phyloP scores from a whole-genome alignment of 2,329 filamentous ascomycete species.

The Cladosporium sphaerospermum region DNA sequence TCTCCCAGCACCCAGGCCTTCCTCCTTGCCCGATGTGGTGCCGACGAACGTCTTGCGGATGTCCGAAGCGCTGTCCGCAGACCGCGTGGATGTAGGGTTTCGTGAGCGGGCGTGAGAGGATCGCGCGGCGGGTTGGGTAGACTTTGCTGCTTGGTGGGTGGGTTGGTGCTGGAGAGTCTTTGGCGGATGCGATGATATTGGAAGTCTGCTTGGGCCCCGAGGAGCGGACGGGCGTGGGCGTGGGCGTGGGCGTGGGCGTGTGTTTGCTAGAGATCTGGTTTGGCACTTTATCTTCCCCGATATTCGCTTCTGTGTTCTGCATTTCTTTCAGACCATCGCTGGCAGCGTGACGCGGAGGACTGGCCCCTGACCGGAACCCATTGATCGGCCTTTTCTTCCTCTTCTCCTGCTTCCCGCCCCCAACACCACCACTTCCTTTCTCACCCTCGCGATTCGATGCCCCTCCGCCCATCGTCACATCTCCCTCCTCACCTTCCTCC shows the following conservation, averaged over 20 bases:
- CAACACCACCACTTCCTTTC: background rate
- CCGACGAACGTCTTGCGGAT: conserved; percentile 21
- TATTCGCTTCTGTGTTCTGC: too few species aligned
- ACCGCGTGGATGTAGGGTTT: conserved; percentile 23
- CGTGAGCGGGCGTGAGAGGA: conserved; percentile 15
- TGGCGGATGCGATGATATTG: background rate
- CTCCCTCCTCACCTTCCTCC: conserved; percentile 10
- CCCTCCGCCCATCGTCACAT: background rate
- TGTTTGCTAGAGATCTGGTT: background rate
- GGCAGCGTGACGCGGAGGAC: too few species aligned
- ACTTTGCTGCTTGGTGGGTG: conserved; percentile 17
- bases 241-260: background rate
- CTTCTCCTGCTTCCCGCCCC: background rate
- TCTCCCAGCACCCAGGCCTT: conserved; percentile 8
- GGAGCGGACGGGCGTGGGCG: background rate
- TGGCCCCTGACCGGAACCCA: background rate
- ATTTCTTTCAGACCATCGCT: too few species aligned
- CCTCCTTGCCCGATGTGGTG: conserved; percentile 17
- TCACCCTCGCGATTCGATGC: background rate
- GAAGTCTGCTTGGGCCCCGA: background rate
- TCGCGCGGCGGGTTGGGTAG: conserved; percentile 18
- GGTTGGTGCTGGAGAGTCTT: background rate
- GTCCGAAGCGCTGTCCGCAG: conserved; percentile 20
- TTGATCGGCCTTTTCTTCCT: conserved; percentile 3
- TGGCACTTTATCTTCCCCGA: too few species aligned